Conservation (phyloP, 192 early-diverging fungal species). For the Anaeromyces robustus region DNA sequence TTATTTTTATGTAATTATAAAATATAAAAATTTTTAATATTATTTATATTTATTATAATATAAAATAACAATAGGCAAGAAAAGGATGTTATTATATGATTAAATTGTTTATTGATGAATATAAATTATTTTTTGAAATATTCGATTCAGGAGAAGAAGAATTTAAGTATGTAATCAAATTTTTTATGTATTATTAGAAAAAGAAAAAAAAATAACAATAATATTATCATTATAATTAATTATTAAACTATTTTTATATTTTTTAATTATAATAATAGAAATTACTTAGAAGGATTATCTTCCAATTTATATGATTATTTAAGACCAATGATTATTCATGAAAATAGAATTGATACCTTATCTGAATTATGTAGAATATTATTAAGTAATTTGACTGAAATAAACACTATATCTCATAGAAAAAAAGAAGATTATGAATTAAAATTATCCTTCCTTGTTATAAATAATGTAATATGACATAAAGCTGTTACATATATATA, state of each 20-base stretch:
- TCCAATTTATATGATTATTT: constrained; percentile 67
- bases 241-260: too few relatives aligned
- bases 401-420: neutral
- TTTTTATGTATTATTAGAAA: neutral
- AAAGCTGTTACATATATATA: too few relatives aligned
- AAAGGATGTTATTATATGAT: constrained; percentile 76
- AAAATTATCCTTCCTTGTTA: constrained; percentile 20
- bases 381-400: constrained; percentile 18
- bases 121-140: constrained; percentile 57
- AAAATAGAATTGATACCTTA: constrained; percentile 60
- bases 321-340: constrained; percentile 76
- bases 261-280: constrained; percentile 17
- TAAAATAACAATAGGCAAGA: constrained; percentile 23
- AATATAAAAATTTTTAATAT: too few relatives aligned
- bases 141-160: constrained; percentile 61
- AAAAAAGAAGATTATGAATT: neutral
- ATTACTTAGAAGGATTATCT: constrained; percentile 58
- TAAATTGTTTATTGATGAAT: constrained; percentile 70
- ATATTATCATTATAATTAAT: too few relatives aligned
- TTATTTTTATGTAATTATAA: too few relatives aligned
- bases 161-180: constrained; percentile 36
- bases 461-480: constrained; percentile 1
- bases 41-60: too few relatives aligned
- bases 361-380: constrained; percentile 68
- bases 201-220: too few relatives aligned